These are phyloP conservation scores for Leccinum subtestaceum DNA, from an alignment of 768 basidiomycete species.

Conservation along the genomic window DNA sequence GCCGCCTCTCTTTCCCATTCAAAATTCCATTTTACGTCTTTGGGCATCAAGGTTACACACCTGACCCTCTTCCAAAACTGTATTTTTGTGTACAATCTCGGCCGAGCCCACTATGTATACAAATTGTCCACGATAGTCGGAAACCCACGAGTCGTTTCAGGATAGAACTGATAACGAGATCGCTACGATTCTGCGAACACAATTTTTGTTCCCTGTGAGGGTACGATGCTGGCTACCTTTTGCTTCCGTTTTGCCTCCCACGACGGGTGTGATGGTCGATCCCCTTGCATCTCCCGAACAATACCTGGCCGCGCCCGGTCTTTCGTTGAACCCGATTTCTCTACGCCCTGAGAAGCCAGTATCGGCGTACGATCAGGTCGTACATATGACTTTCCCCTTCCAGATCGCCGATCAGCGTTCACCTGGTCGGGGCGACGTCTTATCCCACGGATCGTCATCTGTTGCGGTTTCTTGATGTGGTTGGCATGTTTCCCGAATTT, in stretches of 20 bases:
- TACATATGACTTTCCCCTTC: slow-evolving; percentile 8
- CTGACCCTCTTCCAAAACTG: neutral
- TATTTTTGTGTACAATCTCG: neutral
- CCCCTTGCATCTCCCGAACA: slow-evolving; percentile 7
- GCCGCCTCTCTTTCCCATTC: neutral
- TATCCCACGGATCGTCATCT: slow-evolving; percentile 19
- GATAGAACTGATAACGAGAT: neutral
- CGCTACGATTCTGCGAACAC: slow-evolving; percentile 39
- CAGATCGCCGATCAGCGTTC: slow-evolving; percentile 17
- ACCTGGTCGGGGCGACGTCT: slow-evolving; percentile 11
- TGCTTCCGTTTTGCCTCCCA: slow-evolving; percentile 92
- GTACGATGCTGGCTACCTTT: slow-evolving; percentile 61
- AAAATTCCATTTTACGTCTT: neutral
- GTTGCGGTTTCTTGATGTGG: slow-evolving; percentile 69
- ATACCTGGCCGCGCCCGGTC: neutral
- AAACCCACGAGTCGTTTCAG: neutral
- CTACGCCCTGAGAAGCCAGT: neutral
- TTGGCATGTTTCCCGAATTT: slow-evolving; percentile 91
- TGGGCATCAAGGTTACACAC: neutral
- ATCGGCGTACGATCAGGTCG: neutral
- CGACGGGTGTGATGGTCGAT: slow-evolving; percentile 75
- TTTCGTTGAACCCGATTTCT: neutral
- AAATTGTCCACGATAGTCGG: neutral
- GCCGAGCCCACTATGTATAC: neutral
- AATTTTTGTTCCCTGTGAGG: slow-evolving; percentile 85